Evolutionary conservation across 192 early-diverging fungal species (phyloP).

Genomic region (Rhizophagus clarus): DNA sequence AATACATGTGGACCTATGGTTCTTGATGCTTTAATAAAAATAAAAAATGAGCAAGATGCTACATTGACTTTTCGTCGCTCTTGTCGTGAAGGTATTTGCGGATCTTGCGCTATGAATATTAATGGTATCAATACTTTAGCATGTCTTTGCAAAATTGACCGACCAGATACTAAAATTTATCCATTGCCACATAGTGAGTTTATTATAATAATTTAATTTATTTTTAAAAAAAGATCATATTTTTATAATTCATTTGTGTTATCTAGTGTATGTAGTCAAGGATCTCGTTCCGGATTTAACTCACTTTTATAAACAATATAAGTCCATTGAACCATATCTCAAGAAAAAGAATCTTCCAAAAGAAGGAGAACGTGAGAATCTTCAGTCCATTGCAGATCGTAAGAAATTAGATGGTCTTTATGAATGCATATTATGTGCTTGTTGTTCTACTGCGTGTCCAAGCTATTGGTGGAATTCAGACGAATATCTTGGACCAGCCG

Average conservation of each 20-base stretch:
- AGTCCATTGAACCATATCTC: constrained; percentile 93
- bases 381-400: constrained; percentile 92
- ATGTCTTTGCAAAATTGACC: constrained; percentile 87
- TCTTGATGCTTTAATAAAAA: constrained; percentile 93
- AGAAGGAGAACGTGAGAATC: constrained; percentile 78
- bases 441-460: constrained; percentile 95
- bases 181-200: constrained; percentile 89
- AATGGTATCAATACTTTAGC: constrained; percentile 94
- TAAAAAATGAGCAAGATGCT: constrained; percentile 95
- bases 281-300: constrained; percentile 97
- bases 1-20: constrained; percentile 96
- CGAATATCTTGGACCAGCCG: constrained; percentile 92
- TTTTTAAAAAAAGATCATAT: constrained; percentile 2
- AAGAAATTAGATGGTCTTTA: constrained; percentile 96
- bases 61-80: constrained; percentile 95
- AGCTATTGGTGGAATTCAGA: constrained; percentile 98
- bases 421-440: constrained; percentile 97
- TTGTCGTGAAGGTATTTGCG: constrained; percentile 97
- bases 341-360: constrained; percentile 77
- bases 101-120: constrained; percentile 99
- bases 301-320: constrained; percentile 98
- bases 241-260: neutral
- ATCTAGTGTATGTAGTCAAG: constrained; percentile 88
- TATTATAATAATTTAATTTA: neutral
- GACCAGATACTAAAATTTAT: constrained; percentile 83